These are phyloP conservation scores for Mychonastes homosphaera DNA, from an alignment of 139 green algal species.

Conservation along the genomic window DNA sequence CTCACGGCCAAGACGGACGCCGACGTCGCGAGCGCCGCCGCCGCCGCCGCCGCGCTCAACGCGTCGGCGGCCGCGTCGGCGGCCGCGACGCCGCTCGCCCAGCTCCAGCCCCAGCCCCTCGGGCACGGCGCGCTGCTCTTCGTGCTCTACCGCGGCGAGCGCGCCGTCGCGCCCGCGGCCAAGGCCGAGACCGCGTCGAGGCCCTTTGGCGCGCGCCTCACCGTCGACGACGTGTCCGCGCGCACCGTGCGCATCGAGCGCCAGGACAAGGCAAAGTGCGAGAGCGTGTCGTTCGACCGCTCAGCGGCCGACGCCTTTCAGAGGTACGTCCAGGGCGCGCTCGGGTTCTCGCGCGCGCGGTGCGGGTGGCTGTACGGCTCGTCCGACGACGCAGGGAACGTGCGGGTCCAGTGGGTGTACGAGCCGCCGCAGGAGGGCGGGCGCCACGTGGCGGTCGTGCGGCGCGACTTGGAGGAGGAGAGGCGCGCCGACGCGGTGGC, in stretches of 20 bases:
- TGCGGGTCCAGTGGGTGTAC: conserved; percentile 61
- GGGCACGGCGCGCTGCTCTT: conserved; percentile 59
- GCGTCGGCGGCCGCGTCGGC: not conserved
- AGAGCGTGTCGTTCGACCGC: conserved; percentile 79
- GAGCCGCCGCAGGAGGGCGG: conserved; percentile 76
- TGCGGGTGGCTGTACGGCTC: conserved; percentile 83
- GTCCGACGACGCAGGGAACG: conserved; percentile 25
- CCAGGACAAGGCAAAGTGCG: conserved; percentile 74
- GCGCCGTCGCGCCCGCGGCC: conserved; percentile 40
- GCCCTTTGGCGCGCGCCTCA: conserved; percentile 36
- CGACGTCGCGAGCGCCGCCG: not conserved
- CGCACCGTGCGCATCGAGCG: conserved; percentile 84
- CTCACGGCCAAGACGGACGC: conserved; percentile 34
- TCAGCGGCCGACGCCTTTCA: conserved; percentile 88
- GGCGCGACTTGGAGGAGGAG: conserved; percentile 29
- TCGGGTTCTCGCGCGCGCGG: conserved; percentile 89
- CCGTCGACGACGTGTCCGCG: conserved; percentile 71
- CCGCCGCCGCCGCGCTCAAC: not conserved
- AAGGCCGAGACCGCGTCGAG: conserved; percentile 27
- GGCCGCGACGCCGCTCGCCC: not conserved
- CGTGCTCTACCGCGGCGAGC: conserved; percentile 59
- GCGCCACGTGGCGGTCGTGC: conserved; percentile 12
- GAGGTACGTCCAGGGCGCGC: conserved; percentile 48
- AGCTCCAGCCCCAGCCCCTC: conserved; percentile 32
- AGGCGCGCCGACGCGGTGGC: conserved; percentile 36